phyloP scores from a whole-genome alignment of 192 early-diverging fungal genomes.

The Backusella liffmaniae region DNA sequence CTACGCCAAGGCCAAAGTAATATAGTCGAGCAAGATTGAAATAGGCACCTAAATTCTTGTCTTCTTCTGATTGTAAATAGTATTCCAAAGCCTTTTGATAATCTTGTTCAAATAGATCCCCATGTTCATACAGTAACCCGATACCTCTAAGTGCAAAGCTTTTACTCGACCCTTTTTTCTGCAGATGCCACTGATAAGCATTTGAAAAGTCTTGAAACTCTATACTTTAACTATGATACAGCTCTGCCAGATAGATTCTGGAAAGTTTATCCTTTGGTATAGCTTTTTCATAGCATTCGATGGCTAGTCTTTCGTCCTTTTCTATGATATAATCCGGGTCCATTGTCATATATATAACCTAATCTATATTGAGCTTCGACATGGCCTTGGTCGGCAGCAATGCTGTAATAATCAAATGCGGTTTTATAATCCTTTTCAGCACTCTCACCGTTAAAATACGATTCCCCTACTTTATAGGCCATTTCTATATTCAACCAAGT shows the following conservation, averaged over 20 bases:
- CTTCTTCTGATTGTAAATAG: neutral
- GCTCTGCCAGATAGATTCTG: neutral
- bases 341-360: neutral
- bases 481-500: neutral
- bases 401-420: neutral
- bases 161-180: neutral
- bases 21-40: neutral
- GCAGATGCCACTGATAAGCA: neutral
- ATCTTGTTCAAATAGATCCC: neutral
- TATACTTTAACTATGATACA: neutral
- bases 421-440: neutral
- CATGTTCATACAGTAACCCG: neutral
- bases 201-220: neutral
- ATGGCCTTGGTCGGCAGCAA: neutral
- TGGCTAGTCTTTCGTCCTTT: neutral
- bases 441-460: neutral
- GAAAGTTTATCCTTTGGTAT: neutral
- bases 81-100: neutral
- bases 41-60: neutral
- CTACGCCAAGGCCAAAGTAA: neutral
- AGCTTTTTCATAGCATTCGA: neutral
- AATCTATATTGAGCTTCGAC: neutral
- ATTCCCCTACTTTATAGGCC: neutral
- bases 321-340: neutral
- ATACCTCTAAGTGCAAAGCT: neutral